These are phyloP conservation scores for Dorcoceras hygrometricum DNA, from an alignment of 257 asterid genomes.

Conservation along the genomic window DNA sequence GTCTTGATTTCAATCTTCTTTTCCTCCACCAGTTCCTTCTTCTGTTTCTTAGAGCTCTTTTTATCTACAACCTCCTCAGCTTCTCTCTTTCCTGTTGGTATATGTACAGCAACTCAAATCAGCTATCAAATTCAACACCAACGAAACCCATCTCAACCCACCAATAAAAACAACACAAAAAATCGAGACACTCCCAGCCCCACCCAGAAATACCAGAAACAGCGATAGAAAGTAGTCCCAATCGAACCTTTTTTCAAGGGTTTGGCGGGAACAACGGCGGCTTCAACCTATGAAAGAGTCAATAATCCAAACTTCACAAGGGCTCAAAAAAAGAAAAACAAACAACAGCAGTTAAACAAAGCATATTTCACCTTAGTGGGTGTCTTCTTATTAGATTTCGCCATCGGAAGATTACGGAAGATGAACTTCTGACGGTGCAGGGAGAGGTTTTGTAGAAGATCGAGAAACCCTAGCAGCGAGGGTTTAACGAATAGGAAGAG, in stretches of 20 bases:
- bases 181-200: background rate
- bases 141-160: background rate
- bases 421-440: background rate
- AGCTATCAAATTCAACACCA: background rate
- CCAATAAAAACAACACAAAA: background rate
- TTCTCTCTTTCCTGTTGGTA: background rate
- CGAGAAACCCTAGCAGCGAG: background rate
- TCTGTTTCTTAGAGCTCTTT: background rate
- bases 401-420: background rate
- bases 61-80: background rate
- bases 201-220: background rate
- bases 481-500: background rate
- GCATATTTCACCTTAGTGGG: background rate
- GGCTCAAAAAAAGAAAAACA: background rate
- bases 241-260: slow-evolving; percentile 54
- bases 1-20: background rate
- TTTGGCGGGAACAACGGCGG: slow-evolving; percentile 37
- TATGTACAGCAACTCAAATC: background rate
- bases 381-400: background rate
- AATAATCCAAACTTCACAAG: background rate
- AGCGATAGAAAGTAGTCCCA: no score
- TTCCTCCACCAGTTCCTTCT: background rate
- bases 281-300: slow-evolving; percentile 29
- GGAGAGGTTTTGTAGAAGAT: background rate
- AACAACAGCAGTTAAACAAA: background rate